Base-by-base conservation (phyloP, 2,329 filamentous ascomycete genomes). In the Pseudodiploospora longispora region DNA sequence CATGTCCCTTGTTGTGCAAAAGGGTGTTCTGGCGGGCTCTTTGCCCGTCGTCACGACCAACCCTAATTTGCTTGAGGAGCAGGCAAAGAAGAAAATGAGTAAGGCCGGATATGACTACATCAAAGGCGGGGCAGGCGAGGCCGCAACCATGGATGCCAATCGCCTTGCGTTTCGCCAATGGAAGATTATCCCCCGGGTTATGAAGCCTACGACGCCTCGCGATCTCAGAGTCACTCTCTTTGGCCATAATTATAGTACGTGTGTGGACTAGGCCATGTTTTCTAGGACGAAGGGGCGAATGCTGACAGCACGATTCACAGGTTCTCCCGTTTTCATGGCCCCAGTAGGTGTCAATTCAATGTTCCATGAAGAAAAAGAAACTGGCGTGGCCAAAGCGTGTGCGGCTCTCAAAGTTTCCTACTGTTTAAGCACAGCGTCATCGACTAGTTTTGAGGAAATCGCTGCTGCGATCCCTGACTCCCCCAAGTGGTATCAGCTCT, bases 401-500 rank as follows among this genome's bases (percentile, higher is more conserved):
- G 70, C 72, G 3, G 70, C 77, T 10, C 65, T 80, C 1, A 68
- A 72, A 2, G 69, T 88, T 0, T 83, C 85, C 0, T 86, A 80
- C 60, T 80, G 80, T 42, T 66, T 87, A 40, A 82, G 75, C 48
- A 87, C 83, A 2, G 82, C 83, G 1, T 73, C 78, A 3, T 68
- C 74, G 2, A 70, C 73, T 30, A 74, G 74, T 1, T 82, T 87
- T 46, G 83, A 87, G 57, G 76, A 87, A 40, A 74, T 86, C 0
- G 81, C 79, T 0, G 55, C 67, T 6, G 78, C 78, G 0, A 78
- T 73, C 41, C 74, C 74, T 0, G 63, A 74, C 5, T 76, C 77
- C 0, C 68, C 73, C 30, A 67, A 82, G 8, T 89, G 82, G 82
- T 89, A 75, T 58, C 85, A 89, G 57, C 72, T 89, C 0, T 89